Evolutionary conservation across 2,329 filamentous ascomycete species (phyloP).

Genomic region (Sarocladium brachiariae): DNA sequence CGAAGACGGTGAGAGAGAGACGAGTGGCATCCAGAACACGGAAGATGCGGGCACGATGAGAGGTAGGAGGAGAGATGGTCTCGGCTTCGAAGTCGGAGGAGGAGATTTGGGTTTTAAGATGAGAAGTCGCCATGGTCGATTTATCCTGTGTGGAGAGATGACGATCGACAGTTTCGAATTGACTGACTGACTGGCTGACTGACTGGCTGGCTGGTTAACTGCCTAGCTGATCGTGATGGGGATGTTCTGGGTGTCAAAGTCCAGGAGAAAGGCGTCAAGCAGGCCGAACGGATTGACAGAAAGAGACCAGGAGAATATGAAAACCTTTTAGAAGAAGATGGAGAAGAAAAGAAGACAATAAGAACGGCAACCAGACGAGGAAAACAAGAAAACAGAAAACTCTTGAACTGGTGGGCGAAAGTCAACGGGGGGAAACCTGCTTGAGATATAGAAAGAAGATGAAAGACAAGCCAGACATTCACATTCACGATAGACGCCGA

Average conservation of each 20-base stretch:
- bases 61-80: constrained; percentile 10
- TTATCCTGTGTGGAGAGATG: too few relatives aligned
- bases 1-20: constrained; percentile 41
- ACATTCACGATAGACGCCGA: constrained; percentile 7
- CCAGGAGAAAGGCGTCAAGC: too few relatives aligned
- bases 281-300: too few relatives aligned
- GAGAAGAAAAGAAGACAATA: constrained; percentile 11
- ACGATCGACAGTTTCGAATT: too few relatives aligned
- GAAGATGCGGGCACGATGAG: constrained; percentile 32
- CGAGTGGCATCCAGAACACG: constrained; percentile 37
- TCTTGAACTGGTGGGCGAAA: background rate
- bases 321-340: too few relatives aligned
- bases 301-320: constrained; percentile 8
- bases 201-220: too few relatives aligned
- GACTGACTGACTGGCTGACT: too few relatives aligned
- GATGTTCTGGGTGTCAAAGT: too few relatives aligned
- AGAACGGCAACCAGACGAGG: background rate
- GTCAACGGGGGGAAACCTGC: background rate
- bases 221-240: too few relatives aligned
- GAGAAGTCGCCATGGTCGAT: too few relatives aligned
- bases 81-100: constrained; percentile 45
- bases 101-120: constrained; percentile 33
- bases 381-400: background rate
- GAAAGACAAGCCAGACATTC: too few relatives aligned
- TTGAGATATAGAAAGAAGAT: background rate